Evolutionary conservation across 164 flowering plant genomes (phyloP).

Genomic region (Vitis rotundifolia): DNA sequence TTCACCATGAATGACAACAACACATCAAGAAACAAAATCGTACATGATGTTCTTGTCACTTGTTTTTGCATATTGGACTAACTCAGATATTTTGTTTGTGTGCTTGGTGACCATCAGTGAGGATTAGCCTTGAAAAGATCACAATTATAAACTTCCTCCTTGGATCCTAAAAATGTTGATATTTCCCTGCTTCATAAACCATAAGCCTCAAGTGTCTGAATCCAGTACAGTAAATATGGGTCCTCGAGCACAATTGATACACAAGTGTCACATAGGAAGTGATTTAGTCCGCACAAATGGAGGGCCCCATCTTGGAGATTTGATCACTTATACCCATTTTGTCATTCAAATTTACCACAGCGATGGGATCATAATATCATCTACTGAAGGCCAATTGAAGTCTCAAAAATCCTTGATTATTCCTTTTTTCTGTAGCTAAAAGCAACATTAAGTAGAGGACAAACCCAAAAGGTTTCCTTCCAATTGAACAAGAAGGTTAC

Average conservation of each 20-base stretch:
- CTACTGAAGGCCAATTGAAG: background rate
- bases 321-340: too few species aligned
- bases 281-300: background rate
- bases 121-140: too few species aligned
- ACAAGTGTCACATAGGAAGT: background rate
- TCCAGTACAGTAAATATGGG: too few species aligned
- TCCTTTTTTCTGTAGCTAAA: background rate
- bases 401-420: background rate
- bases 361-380: background rate
- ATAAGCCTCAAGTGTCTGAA: too few species aligned
- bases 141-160: background rate
- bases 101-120: too few species aligned
- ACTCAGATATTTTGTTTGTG: too few species aligned
- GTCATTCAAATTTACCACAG: background rate
- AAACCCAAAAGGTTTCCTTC: background rate
- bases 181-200: too few species aligned
- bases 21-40: too few species aligned
- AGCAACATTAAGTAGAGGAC: background rate
- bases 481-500: constrained; percentile 3
- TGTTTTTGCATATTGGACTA: too few species aligned
- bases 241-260: background rate
- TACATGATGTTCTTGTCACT: too few species aligned
- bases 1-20: too few species aligned
- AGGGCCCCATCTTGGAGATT: too few species aligned
- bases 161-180: background rate